Evolutionary conservation across 2,329 filamentous ascomycete genomes (phyloP).

Genomic region (Hirsutella minnesotensis): DNA sequence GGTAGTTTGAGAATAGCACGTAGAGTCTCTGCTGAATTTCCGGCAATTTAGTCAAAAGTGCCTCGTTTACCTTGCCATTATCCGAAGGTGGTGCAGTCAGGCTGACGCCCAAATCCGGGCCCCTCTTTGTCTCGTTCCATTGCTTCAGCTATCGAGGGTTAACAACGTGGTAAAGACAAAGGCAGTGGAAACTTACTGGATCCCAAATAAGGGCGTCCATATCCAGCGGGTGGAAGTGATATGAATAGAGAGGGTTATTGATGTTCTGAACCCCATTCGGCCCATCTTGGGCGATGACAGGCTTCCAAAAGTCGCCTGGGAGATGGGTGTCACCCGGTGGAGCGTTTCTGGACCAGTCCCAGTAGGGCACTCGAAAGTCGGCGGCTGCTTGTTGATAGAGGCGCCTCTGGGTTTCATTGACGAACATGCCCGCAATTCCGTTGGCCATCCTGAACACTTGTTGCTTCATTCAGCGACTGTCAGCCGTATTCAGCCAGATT

Average conservation of each 20-base stretch:
- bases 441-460: constrained; percentile 23
- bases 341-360: constrained; percentile 44
- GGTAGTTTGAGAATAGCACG: constrained; percentile 55
- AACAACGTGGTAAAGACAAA: neutral
- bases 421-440: constrained; percentile 35
- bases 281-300: constrained; percentile 39
- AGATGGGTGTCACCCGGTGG: constrained; percentile 35
- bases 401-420: constrained; percentile 29
- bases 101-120: constrained; percentile 27
- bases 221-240: constrained; percentile 48
- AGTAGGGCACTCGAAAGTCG: constrained; percentile 45
- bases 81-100: constrained; percentile 33
- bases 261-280: constrained; percentile 45
- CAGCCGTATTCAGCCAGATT: constrained; percentile 8
- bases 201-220: constrained; percentile 43
- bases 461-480: constrained; percentile 15
- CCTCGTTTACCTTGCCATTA: constrained; percentile 41
- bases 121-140: constrained; percentile 49
- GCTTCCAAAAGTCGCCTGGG: constrained; percentile 32
- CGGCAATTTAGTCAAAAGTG: constrained; percentile 31
- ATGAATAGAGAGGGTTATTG: constrained; percentile 49
- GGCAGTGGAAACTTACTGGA: constrained; percentile 35
- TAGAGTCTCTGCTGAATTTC: constrained; percentile 52
- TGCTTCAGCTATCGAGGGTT: constrained; percentile 34
- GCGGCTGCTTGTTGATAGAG: constrained; percentile 39